Evolutionary conservation across 495 filamentous ascomycete genomes (phyloP), one percentile per base, ranked within the genome.

Genomic region (Trichocladium uniseriatum): DNA sequence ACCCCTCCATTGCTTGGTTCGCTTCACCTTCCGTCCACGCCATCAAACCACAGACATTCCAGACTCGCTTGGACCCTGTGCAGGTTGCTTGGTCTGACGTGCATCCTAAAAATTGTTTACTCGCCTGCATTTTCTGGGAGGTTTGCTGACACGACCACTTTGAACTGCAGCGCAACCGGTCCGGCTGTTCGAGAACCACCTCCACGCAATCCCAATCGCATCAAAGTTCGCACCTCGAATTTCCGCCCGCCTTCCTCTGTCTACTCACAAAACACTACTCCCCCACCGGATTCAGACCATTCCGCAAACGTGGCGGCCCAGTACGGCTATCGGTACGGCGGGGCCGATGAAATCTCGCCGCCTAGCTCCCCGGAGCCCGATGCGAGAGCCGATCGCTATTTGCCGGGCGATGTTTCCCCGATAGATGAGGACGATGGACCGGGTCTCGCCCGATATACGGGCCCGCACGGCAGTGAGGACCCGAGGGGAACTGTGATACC

Each of bases 321-420:
- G 40, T 49, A 60, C 35, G 36, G 32, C 31, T 58, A 61, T 42
- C 59, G 61, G 37, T 58, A 61, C 52, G 61, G 62, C 28, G 56
- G 54, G 43, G 62, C 51, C 52, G 68, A 58, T 19, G 62, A 69
- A 18, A 66, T 74, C 60, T 73, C 70, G 29, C 71, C 71, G 40
- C 71, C 71, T 9, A 74, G 71, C 63, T 74, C 71, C 36, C 70
- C 71, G 31, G 71, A 73, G 58, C 61, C 56, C 1, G 58, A 59
- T 16, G 54, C 53, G 14, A 50, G 22, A 13, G 49, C 51, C 42
- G 36, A 39, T 40, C 57, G 56, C 59, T 49, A 59, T 53, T 37
- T 61, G 55, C 39, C 58, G 21, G 60, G 55, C 34, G 70, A 76
- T 44, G 74, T 78, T 16, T 78, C 75, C 32, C 75, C 75, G 20